phyloP scores from a whole-genome alignment of 176 grass and related monocot species.

The Chrysopogon serrulatus region DNA sequence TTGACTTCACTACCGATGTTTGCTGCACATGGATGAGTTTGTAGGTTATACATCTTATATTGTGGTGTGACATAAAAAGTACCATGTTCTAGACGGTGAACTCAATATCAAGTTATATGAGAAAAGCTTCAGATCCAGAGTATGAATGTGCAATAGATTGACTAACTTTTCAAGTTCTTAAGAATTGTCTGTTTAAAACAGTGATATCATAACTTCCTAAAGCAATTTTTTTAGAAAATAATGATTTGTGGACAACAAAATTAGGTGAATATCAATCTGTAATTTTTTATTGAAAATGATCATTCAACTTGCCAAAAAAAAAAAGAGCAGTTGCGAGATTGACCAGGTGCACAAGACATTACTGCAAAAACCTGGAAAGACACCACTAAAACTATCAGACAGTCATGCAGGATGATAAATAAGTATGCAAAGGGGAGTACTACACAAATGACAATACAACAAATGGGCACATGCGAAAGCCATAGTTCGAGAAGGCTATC shows the following conservation, averaged over 20 bases:
- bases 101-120: background rate
- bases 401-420: background rate
- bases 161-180: background rate
- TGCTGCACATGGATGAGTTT: conserved; percentile 22
- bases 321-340: background rate
- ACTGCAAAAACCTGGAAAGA: background rate
- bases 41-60: background rate
- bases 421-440: background rate
- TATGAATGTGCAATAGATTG: background rate
- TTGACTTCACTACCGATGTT: conserved; percentile 5
- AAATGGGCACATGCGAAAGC: background rate
- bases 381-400: background rate
- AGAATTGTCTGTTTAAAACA: background rate
- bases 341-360: background rate
- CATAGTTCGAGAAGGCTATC: background rate
- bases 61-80: background rate
- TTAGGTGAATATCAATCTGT: background rate
- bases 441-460: background rate
- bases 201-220: background rate
- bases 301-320: background rate
- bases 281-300: background rate
- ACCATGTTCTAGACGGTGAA: background rate
- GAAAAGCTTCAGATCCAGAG: background rate
- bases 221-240: background rate
- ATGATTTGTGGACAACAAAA: background rate